Conservation (phyloP, 495 filamentous ascomycete genomes). For the Talaromyces thailandensis region DNA sequence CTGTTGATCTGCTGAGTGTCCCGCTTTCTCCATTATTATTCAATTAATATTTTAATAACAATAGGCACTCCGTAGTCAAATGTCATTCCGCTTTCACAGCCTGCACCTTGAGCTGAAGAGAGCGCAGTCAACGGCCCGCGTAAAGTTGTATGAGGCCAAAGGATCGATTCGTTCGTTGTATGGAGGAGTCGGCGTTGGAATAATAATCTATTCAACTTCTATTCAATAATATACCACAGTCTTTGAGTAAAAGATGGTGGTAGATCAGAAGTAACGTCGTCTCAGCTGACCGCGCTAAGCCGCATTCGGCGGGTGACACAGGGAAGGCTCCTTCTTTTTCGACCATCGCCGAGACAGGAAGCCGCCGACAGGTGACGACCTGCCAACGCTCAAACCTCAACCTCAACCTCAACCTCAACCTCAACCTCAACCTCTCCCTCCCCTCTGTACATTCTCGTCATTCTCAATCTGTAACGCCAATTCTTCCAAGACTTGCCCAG, state of each 20-base stretch:
- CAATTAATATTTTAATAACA: too few species aligned
- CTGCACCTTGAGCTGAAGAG: too few species aligned
- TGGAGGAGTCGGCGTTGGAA: too few species aligned
- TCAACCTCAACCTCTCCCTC: not conserved
- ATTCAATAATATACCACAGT: too few species aligned
- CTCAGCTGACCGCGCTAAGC: not conserved
- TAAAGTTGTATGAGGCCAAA: too few species aligned
- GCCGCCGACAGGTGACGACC: not conserved
- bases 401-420: not conserved
- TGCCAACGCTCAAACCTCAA: not conserved
- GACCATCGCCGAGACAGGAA: not conserved
- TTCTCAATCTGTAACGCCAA: not conserved
- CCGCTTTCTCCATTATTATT: not conserved
- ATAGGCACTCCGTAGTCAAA: too few species aligned
- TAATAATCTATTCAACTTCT: too few species aligned
- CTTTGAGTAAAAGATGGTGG: too few species aligned
- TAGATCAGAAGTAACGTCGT: not conserved
- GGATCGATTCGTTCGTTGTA: too few species aligned
- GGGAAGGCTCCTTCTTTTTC: not conserved
- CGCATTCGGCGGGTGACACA: not conserved
- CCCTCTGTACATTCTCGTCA: not conserved
- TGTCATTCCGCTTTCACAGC: too few species aligned
- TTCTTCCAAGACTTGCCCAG: constrained; percentile 3
- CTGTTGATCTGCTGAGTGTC: not conserved
- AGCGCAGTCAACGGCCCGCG: too few species aligned